Base-by-base conservation (phyloP, 768 basidiomycete genomes). In the Xerocomus brunneocitrinus region DNA sequence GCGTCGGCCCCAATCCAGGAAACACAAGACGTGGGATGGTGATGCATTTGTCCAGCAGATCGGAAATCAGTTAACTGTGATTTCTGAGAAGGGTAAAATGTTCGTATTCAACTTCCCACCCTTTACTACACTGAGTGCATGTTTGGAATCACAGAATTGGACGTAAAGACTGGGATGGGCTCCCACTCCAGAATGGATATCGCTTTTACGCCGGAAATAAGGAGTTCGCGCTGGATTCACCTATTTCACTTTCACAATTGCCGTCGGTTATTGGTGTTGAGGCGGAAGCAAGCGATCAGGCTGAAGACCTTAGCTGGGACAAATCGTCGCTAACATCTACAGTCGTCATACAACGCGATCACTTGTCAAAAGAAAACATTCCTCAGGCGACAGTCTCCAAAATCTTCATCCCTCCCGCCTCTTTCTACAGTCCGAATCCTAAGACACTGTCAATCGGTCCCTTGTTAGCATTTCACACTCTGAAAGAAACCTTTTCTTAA, bases 11-110 rank as follows among this genome's bases (percentile, higher is more conserved):
- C 81, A 84, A 62, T 71, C 70, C 5, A 89, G 78, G 73, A 93
- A 93, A 69, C 80, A 91, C 60, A 88, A 89, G 64, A 88, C 84
- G 0, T 94, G 93, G 91, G 91, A 93, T 52, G 90, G 85, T 3
- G 89, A 85, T 56, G 83, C 78, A 8, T 87, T 79, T 67, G 73
- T 87, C 25, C 79, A 81, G 30, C 73, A 75, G 35, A 65, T 69
- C 32, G 75, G 72, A 22, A 75, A 76, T 12, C 80, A 78, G 54
- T 63, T 89, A 22, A 77, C 75, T 1, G 78, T 90, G 73, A 69
- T 88, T 38, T 81, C 84, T 3, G 86, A 89, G 62, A 77, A 79
- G 50, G 90, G 90, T 3, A 81, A 84, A 72, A 67, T 83, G 89
- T 91, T 65, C 62, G 53, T 12, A 52, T 25, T 34, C 55, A 28